Evolutionary conservation across 1,284 basidiomycete species (phyloP).

Genomic region (Cystobasidiaceae sp.): DNA sequence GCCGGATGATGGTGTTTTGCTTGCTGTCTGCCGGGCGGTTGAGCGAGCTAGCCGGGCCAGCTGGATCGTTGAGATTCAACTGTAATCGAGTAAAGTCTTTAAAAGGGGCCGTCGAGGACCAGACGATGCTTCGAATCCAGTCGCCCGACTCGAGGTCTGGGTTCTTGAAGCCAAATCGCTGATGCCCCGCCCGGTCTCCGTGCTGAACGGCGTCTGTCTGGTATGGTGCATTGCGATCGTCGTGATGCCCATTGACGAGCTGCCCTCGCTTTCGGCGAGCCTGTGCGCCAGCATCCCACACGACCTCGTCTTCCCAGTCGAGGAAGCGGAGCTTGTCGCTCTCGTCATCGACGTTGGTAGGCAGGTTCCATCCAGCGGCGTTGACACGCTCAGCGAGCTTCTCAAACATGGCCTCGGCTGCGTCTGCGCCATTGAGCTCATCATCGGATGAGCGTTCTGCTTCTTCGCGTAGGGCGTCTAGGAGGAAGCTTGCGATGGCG

Average conservation of each 20-base stretch:
- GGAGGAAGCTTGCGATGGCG: conserved; percentile 24
- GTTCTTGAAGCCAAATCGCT: conserved; percentile 56
- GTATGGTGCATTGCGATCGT: neutral
- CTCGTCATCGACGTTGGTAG: conserved; percentile 42
- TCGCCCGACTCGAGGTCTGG: conserved; percentile 68
- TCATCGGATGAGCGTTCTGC: conserved; percentile 1
- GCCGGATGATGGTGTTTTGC: conserved; percentile 47
- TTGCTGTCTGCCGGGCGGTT: conserved; percentile 18
- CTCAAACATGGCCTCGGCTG: neutral
- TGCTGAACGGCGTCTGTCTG: neutral
- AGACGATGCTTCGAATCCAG: conserved; percentile 85
- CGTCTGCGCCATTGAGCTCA: conserved; percentile 6
- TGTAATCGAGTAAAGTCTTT: conserved; percentile 61
- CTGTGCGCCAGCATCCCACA: conserved; percentile 49
- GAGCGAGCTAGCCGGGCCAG: conserved; percentile 44
- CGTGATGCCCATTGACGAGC: neutral
- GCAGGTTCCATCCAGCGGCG: conserved; percentile 32
- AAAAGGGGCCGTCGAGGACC: conserved; percentile 68
- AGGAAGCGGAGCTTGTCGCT: conserved; percentile 74
- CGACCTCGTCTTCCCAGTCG: conserved; percentile 79
- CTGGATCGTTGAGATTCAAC: conserved; percentile 47
- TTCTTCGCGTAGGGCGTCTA: conserved; percentile 18
- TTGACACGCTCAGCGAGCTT: conserved; percentile 18
- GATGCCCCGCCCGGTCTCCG: neutral
- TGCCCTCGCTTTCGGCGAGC: conserved; percentile 33